Evolutionary conservation across 345 rosid genomes (phyloP).

Genomic region (Lenwebbia sp.): DNA sequence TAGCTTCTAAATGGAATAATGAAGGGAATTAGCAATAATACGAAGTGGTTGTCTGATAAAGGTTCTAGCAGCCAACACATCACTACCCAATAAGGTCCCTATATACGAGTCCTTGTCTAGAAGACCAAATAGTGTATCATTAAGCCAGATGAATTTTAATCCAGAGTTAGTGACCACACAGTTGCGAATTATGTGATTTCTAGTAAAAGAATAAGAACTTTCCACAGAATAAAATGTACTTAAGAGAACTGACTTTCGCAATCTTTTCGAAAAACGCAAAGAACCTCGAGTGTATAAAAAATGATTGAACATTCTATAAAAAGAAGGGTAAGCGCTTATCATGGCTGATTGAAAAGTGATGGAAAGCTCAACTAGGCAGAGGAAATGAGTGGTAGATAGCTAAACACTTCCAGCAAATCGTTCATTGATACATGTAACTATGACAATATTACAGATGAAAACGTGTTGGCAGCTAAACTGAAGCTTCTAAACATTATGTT

Average conservation of each 20-base stretch:
- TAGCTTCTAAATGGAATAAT: constrained; percentile 36
- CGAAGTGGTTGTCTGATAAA: background rate
- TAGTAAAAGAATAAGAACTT: background rate
- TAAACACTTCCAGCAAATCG: background rate
- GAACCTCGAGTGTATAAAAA: background rate
- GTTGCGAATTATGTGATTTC: background rate
- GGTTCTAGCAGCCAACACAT: background rate
- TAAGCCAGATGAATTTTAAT: background rate
- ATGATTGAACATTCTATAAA: background rate
- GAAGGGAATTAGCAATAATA: background rate
- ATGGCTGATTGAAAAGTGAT: background rate
- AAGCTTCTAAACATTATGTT: background rate
- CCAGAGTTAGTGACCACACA: background rate
- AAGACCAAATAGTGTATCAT: background rate
- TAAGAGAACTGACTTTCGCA: background rate
- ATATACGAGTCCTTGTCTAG: background rate
- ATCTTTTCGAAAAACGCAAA: background rate
- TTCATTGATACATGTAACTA: background rate
- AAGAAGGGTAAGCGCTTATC: background rate
- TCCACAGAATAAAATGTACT: background rate
- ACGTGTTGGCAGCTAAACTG: background rate
- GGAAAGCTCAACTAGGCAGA: background rate
- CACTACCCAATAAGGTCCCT: background rate
- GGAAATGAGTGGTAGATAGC: background rate
- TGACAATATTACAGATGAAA: background rate